A percentile compares a stretch with the other conserved stretches of the same genome.
These are phyloP conservation scores for Apiospora sp. DNA, from an alignment of 2,329 filamentous ascomycete species.

Conservation along the genomic window DNA sequence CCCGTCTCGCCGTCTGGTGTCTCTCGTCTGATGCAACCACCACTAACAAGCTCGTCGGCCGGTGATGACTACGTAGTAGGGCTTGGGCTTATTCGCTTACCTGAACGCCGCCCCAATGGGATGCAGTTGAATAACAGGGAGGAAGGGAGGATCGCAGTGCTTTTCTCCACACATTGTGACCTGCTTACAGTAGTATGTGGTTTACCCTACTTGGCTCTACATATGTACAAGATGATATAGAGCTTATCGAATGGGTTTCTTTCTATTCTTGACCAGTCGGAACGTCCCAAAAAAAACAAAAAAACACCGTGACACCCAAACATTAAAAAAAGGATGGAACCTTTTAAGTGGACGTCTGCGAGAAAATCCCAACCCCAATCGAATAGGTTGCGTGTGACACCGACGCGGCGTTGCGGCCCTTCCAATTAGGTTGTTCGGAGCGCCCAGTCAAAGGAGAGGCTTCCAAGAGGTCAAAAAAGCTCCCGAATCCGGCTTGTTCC, in stretches of 20 bases:
- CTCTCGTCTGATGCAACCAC: background rate
- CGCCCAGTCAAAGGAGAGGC: background rate
- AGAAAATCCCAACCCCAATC: background rate
- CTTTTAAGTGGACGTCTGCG: background rate
- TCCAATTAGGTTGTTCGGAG: constrained; percentile 18
- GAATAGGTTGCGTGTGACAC: constrained; percentile 9
- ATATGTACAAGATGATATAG: background rate
- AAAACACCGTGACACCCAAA: background rate
- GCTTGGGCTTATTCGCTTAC: constrained; percentile 2
- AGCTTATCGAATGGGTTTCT: background rate
- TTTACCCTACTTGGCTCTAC: background rate
- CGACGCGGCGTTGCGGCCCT: constrained; percentile 15
- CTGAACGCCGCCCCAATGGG: background rate
- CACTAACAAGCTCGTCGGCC: background rate
- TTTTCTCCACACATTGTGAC: background rate
- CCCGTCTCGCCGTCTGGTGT: background rate
- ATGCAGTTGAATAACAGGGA: background rate
- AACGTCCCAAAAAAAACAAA: background rate
- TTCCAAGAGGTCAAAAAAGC: background rate
- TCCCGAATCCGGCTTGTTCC: constrained; percentile 21
- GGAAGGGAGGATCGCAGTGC: background rate
- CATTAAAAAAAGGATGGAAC: background rate
- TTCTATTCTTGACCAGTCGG: constrained; percentile 6
- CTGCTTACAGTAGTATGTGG: constrained; percentile 6
- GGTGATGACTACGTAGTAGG: background rate